Evolutionary conservation across 163 green algal genomes (phyloP), one percentile per base, ranked within the genome.

Genomic region (Scenedesmus sp.): DNA sequence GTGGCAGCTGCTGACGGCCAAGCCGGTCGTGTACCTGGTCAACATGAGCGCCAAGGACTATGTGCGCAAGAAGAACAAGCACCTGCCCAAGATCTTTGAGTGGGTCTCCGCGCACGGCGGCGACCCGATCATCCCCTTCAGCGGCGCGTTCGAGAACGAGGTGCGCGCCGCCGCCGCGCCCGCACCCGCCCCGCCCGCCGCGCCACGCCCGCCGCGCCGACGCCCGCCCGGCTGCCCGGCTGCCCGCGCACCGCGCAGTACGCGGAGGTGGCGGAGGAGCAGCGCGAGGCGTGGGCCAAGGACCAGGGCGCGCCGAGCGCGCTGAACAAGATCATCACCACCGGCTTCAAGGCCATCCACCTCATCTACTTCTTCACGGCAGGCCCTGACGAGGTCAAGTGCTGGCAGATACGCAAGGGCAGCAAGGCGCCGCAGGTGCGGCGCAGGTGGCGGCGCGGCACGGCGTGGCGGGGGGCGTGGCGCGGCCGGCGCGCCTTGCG

Each of bases 301-400:
- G 83, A 77, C 63, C n/a, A 83, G n/a, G 88, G 84, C 10, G 83
- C 82, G 42, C 48, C 64, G 22, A 93, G 87, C 17, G 91, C 87
- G 39, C 84, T 98, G 76, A 88, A 91, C 39, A 99, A 99, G 88
- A 99, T 99, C 84, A 96, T 99, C 85, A 95, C 92, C 36, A 95
- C 93, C 0, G 96, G 95, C 33, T 99, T 98, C 88, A 87, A 85
- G 82, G 56, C 89, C 42, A 93, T 98, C 64, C 87, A 98, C 73
- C 88, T 99, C 42, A 99, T 99, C 82, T 99, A 99, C 86, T 99
- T 99, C 91, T 99, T 99, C 92, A 99, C 96, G 4, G 94, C 94
- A 9, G 96, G 96, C 15, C 83, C 90, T 42, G 92, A 98, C 67
- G 96, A 99, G 86, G 96, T 99, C 63, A 97, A 97, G 86, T 97